phyloP scores from a whole-genome alignment of 2,329 filamentous ascomycete species.

The Claviceps paspali region DNA sequence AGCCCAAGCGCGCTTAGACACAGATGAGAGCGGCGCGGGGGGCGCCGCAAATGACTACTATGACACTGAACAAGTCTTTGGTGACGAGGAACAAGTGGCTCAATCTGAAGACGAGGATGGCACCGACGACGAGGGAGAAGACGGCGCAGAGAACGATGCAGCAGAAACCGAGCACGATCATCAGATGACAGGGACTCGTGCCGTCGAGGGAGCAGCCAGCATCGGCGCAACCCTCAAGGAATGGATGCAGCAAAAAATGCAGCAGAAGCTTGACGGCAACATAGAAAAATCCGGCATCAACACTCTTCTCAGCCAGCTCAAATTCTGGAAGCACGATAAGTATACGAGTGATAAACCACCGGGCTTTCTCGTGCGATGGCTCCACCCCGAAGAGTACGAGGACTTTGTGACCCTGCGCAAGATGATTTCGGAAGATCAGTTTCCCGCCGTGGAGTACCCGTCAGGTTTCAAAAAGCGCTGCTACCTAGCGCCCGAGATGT shows the following conservation, averaged over 20 bases:
- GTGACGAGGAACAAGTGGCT: slow-evolving; percentile 15
- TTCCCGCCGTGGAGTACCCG: slow-evolving; percentile 29
- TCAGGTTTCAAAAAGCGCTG: slow-evolving; percentile 33
- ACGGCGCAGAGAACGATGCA: slow-evolving; percentile 12
- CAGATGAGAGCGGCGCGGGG: slow-evolving; percentile 5
- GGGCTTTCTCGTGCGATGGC: slow-evolving; percentile 49
- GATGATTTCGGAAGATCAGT: slow-evolving; percentile 44
- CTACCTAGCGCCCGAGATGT: slow-evolving; percentile 53
- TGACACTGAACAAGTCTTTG: slow-evolving; percentile 19
- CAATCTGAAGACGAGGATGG: slow-evolving; percentile 15
- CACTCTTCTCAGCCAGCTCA: slow-evolving; percentile 13
- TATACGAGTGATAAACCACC: slow-evolving; percentile 16
- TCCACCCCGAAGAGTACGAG: slow-evolving; percentile 63
- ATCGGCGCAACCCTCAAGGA: slow-evolving; percentile 17
- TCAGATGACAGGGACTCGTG: slow-evolving; percentile 14
- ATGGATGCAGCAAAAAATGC: slow-evolving; percentile 22
- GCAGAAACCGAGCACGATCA: slow-evolving; percentile 14
- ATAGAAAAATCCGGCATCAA: slow-evolving; percentile 14
- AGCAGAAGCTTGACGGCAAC: slow-evolving; percentile 16
- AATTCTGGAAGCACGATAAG: slow-evolving; percentile 13
- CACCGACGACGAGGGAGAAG: slow-evolving; percentile 12
- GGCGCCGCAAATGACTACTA: slow-evolving; percentile 22
- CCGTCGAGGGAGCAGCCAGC: slow-evolving; percentile 23
- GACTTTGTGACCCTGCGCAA: slow-evolving; percentile 57
- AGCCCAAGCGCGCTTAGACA: slow-evolving; percentile 10